phyloP scores from a whole-genome alignment of 495 filamentous ascomycete species.

The Aspergillus incahuasiensis region DNA sequence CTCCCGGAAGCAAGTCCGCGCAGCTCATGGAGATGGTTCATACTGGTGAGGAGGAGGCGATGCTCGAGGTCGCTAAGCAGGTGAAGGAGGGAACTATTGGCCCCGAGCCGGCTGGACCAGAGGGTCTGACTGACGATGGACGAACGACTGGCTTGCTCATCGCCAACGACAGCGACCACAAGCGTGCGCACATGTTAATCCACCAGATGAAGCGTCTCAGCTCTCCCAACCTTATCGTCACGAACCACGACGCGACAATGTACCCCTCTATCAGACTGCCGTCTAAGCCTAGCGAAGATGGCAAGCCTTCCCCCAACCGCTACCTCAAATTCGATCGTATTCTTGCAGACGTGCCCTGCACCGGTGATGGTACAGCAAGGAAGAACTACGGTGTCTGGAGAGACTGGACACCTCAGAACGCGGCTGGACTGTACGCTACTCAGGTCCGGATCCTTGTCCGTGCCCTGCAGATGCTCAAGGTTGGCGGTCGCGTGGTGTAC shows the following conservation, averaged over 20 bases:
- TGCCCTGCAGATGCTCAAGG: conserved; percentile 93
- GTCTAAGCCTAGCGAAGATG: conserved; percentile 38
- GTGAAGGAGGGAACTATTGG: conserved; percentile 46
- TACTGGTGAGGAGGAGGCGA: conserved; percentile 78
- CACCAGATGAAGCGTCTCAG: conserved; percentile 96
- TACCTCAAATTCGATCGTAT: conserved; percentile 98
- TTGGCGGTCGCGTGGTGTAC: conserved; percentile 89
- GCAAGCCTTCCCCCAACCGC: conserved; percentile 49
- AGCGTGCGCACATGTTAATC: conserved; percentile 90
- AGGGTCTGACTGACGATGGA: conserved; percentile 69
- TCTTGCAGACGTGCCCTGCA: conserved; percentile 93
- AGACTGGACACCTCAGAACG: conserved; percentile 83
- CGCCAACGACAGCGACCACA: conserved; percentile 94
- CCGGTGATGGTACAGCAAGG: conserved; percentile 84
- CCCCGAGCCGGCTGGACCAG: conserved; percentile 40
- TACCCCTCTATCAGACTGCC: conserved; percentile 85
- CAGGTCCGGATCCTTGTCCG: conserved; percentile 88
- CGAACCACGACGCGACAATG: conserved; percentile 95
- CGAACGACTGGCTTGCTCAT: conserved; percentile 86
- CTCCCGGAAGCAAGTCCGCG: conserved; percentile 92
- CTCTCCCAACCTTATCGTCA: conserved; percentile 94
- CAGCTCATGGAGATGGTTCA: conserved; percentile 95
- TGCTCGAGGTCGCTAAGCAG: conserved; percentile 55
- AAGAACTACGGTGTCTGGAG: conserved; percentile 94
- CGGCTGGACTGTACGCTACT: conserved; percentile 74